Evolutionary conservation across 768 basidiomycete species (phyloP).

Genomic region (Termitomyces sp.): DNA sequence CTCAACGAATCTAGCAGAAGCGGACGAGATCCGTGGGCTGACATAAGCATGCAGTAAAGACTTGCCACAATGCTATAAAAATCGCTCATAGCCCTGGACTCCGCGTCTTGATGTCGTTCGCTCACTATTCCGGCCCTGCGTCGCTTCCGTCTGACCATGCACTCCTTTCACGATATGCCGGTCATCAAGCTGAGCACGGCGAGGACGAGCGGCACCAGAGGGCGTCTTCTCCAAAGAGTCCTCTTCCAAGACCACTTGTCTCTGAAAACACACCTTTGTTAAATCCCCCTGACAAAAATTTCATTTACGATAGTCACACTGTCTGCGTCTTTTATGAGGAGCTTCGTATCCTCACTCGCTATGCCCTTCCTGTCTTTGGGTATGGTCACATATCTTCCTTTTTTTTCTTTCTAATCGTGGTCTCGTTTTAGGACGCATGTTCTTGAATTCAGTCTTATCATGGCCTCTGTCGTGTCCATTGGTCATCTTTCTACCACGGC

Average conservation of each 20-base stretch:
- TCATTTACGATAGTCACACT: constrained; percentile 22
- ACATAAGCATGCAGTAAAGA: background rate
- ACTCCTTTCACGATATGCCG: constrained; percentile 47
- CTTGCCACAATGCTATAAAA: background rate
- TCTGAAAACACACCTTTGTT: constrained; percentile 58
- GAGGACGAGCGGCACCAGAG: constrained; percentile 1
- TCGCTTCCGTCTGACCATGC: constrained; percentile 68
- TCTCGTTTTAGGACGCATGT: constrained; percentile 53
- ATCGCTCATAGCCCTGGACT: background rate
- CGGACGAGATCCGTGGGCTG: background rate
- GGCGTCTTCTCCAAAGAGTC: constrained; percentile 5
- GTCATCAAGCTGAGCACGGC: constrained; percentile 18
- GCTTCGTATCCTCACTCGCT: constrained; percentile 48
- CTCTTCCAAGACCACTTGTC: constrained; percentile 12
- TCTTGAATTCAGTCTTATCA: constrained; percentile 81
- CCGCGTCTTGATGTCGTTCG: constrained; percentile 23
- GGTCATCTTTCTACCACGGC: constrained; percentile 90
- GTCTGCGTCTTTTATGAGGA: constrained; percentile 50
- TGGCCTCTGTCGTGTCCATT: constrained; percentile 80
- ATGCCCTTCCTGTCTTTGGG: constrained; percentile 71
- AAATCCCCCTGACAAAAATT: constrained; percentile 46
- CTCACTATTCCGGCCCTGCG: constrained; percentile 50
- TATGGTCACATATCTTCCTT: constrained; percentile 22
- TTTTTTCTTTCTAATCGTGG: background rate
- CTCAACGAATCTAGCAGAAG: background rate